Percentiles rank a stretch among this genome's conserved stretches.
Evolutionary conservation across 2,329 filamentous ascomycete genomes (phyloP).

Genomic region (Monosporascus sp.): DNA sequence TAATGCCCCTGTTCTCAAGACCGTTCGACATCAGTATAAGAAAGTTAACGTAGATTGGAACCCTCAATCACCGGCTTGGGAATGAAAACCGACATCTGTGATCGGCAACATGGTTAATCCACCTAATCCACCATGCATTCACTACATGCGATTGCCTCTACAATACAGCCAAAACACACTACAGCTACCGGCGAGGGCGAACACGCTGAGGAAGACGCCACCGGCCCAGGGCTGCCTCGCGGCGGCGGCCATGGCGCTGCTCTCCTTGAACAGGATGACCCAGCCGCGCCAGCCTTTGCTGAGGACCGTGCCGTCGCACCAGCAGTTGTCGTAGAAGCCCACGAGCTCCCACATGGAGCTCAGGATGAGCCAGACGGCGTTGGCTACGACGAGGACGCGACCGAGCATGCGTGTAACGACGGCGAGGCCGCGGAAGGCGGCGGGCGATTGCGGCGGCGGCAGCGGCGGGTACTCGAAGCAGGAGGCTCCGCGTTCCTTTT

Average conservation of each 20-base stretch:
- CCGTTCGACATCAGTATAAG: no score
- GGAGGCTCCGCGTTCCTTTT: not conserved
- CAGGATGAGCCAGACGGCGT: slow-evolving; percentile 11
- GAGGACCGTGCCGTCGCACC: slow-evolving; percentile 10
- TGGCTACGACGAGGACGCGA: slow-evolving; percentile 6
- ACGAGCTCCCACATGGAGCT: slow-evolving; percentile 13
- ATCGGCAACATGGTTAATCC: not conserved
- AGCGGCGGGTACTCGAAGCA: not conserved
- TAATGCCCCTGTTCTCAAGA: no score
- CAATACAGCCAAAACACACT: slow-evolving; percentile 12
- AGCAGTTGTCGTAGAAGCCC: slow-evolving; percentile 17
- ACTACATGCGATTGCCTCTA: slow-evolving; percentile 6
- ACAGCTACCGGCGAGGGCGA: slow-evolving; percentile 3
- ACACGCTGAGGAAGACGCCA: slow-evolving; percentile 6
- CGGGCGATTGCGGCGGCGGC: not conserved
- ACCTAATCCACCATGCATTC: not conserved
- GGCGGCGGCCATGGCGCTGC: not conserved
- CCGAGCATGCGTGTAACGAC: slow-evolving; percentile 8
- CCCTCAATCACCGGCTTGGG: no score
- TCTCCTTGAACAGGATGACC: slow-evolving; percentile 11
- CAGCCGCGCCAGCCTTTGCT: slow-evolving; percentile 8
- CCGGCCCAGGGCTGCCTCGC: slow-evolving; percentile 6
- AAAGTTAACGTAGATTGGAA: no score
- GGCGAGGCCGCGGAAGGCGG: slow-evolving; percentile 5
- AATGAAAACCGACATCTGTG: no score